Evolutionary conservation across 2,329 filamentous ascomycete genomes (phyloP).

Genomic region (Lachnum nothofagi): DNA sequence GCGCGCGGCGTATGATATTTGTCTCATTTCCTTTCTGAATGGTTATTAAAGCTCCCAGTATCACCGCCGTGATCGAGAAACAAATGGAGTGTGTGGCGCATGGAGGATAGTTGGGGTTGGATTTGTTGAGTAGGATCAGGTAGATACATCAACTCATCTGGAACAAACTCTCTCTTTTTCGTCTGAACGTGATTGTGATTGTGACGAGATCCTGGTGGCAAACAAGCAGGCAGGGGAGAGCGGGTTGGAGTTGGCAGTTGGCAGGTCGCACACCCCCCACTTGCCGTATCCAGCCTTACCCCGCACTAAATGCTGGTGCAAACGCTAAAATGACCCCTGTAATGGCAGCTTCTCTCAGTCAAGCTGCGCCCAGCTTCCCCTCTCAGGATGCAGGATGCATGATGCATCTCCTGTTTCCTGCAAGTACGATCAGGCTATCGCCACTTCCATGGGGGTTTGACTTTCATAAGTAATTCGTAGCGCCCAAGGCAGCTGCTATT

Average conservation of each 20-base stretch:
- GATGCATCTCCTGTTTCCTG: background rate
- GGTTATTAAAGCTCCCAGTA: background rate
- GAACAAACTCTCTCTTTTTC: background rate
- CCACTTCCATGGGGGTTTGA: too few relatives aligned
- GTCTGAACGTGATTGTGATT: background rate
- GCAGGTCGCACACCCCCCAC: too few relatives aligned
- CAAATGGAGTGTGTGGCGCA: background rate
- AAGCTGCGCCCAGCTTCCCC: background rate
- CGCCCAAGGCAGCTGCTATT: too few relatives aligned
- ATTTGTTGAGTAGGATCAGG: constrained; percentile 2
- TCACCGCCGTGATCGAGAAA: background rate
- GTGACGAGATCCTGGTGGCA: too few relatives aligned
- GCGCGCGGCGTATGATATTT: constrained; percentile 12
- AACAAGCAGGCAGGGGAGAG: too few relatives aligned
- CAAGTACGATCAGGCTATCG: background rate
- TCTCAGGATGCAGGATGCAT: too few relatives aligned
- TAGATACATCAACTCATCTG: constrained; percentile 1
- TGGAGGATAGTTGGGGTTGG: background rate
- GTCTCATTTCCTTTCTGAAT: background rate
- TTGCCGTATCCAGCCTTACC: background rate
- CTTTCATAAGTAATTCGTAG: too few relatives aligned
- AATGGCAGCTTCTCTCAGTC: background rate
- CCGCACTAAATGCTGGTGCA: background rate
- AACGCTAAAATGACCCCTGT: background rate
- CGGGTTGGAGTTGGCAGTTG: too few relatives aligned